A percentile compares a stretch with the other conserved stretches of the same genome.
Evolutionary conservation across 2,329 filamentous ascomycete genomes (phyloP).

Genomic region (Aspergillus ruber): DNA sequence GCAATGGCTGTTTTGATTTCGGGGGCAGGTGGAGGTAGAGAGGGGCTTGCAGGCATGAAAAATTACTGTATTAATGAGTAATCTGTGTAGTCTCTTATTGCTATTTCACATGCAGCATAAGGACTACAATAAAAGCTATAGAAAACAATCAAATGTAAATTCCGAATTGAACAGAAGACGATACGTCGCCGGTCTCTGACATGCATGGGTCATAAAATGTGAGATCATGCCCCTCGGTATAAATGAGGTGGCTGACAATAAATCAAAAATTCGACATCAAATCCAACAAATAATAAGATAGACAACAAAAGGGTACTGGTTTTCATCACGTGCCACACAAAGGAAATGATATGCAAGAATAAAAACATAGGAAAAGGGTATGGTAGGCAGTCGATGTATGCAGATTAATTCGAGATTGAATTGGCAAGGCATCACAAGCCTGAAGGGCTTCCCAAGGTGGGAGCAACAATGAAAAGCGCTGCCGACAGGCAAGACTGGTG

Average conservation of each 20-base stretch:
- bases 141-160: no score
- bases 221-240: neutral
- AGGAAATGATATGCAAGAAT: slow-evolving; percentile 5
- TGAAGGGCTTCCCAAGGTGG: no score
- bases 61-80: neutral
- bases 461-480: neutral
- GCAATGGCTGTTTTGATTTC: neutral
- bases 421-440: neutral
- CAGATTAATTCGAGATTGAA: neutral
- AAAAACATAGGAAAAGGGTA: slow-evolving; percentile 9
- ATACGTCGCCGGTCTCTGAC: neutral
- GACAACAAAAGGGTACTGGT: neutral
- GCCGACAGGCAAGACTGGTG: neutral
- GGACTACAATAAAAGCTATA: neutral
- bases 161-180: neutral
- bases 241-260: neutral
- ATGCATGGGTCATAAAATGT: neutral
- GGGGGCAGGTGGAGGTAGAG: neutral
- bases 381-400: slow-evolving; percentile 6
- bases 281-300: neutral
- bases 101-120: neutral
- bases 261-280: neutral
- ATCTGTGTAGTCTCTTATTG: neutral
- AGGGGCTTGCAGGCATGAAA: neutral
- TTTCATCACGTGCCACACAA: slow-evolving; percentile 2